A percentile compares a stretch with the other conserved stretches of the same genome.
These are phyloP conservation scores for Ochromonas danica DNA, from an alignment of 108 stramenopile genomes.

Conservation along the genomic window DNA sequence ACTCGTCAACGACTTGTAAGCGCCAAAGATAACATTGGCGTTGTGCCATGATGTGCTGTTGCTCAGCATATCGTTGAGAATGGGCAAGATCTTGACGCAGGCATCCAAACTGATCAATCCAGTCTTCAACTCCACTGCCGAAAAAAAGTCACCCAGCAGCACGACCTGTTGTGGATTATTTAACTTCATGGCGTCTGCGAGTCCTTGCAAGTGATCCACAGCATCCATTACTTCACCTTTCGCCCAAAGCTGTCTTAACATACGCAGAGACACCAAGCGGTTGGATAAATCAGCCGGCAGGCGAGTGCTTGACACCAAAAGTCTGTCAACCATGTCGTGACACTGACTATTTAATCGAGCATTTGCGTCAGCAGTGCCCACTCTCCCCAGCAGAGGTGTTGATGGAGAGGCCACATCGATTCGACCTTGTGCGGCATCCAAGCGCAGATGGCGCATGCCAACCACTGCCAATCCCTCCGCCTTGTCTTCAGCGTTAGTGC, in stretches of 20 bases:
- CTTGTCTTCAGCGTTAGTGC: too few species aligned
- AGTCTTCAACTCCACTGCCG: background rate
- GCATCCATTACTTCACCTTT: conserved; percentile 1
- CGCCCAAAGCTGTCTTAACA: conserved; percentile 12
- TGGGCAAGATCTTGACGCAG: conserved; percentile 18
- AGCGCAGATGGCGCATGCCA: too few species aligned
- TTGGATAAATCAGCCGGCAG: background rate
- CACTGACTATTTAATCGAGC: background rate
- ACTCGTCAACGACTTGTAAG: background rate
- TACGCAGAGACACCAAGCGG: background rate
- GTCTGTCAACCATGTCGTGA: background rate
- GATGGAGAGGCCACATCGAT: too few species aligned
- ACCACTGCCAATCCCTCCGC: too few species aligned
- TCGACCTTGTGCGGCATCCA: too few species aligned
- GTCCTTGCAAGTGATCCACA: background rate
- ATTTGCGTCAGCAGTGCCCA: too few species aligned
- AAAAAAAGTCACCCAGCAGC: conserved; percentile 9
- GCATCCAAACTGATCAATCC: conserved; percentile 20
- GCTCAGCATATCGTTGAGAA: background rate
- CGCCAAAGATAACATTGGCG: background rate
- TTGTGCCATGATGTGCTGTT: background rate
- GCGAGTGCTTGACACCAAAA: background rate
- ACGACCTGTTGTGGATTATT: background rate
- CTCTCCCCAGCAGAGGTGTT: too few species aligned
- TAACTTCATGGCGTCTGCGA: background rate